Evolutionary conservation across 2,329 filamentous ascomycete genomes (phyloP).

Genomic region (Stemphylium lycopersici): DNA sequence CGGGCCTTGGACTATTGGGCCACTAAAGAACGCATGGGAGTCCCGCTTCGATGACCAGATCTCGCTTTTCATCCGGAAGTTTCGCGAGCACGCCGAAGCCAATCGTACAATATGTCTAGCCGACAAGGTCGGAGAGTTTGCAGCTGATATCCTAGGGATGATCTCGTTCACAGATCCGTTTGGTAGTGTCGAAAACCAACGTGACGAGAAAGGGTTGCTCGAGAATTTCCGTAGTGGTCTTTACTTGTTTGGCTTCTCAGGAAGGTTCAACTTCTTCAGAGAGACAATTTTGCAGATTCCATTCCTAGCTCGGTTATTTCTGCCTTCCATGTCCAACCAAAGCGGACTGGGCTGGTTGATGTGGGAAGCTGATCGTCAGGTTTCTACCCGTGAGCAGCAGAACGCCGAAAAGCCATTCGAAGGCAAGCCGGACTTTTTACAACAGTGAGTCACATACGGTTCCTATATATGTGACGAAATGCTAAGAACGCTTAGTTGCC

Average conservation of each 20-base stretch:
- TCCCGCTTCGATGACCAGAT: conserved; percentile 46
- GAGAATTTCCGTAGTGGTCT: conserved; percentile 48
- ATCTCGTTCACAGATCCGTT: conserved; percentile 48
- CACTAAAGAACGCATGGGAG: conserved; percentile 51
- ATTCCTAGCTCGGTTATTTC: conserved; percentile 31
- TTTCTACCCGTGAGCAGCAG: conserved; percentile 36
- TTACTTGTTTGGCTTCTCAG: conserved; percentile 47
- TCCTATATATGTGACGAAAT: neutral
- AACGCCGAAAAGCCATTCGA: conserved; percentile 27
- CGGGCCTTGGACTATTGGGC: conserved; percentile 48
- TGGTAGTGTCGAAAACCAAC: conserved; percentile 49
- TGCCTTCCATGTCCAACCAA: conserved; percentile 40
- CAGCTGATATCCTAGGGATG: conserved; percentile 52
- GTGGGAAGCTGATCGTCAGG: conserved; percentile 44
- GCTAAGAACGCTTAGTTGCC: conserved; percentile 28
- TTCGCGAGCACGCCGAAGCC: conserved; percentile 35
- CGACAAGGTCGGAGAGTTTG: conserved; percentile 51
- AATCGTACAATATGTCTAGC: conserved; percentile 37
- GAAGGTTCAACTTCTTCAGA: conserved; percentile 45
- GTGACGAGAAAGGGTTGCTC: conserved; percentile 48
- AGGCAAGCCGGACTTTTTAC: conserved; percentile 44
- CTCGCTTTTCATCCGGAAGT: conserved; percentile 41
- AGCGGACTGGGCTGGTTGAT: conserved; percentile 49
- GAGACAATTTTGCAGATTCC: conserved; percentile 39
- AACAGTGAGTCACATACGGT: conserved; percentile 28